Evolutionary conservation across 2,329 filamentous ascomycete species (phyloP), one percentile per base, ranked within the genome.

Genomic region (Neopestalotiopsis sp.): DNA sequence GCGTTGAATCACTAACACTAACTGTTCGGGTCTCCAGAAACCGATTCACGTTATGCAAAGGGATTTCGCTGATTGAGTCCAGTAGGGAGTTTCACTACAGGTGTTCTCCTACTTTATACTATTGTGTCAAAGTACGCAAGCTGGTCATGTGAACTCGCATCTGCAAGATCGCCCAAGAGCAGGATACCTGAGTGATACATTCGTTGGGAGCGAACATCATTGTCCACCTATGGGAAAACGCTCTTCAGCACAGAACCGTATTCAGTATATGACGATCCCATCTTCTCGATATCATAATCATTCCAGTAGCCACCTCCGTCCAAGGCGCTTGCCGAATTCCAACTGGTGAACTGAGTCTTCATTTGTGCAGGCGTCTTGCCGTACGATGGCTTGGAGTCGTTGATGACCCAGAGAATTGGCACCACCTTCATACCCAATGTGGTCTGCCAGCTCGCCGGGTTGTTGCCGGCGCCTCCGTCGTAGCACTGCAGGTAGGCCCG

Each of bases 271-370:
- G 79, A 81, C 45, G 78, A 72, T 6, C 72, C 73, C 78, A 83
- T 83, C 74, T 82, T 83, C 76, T 84, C 82, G 58, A 84, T 82
- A 69, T 84, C 83, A 68, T 78, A 84, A 69, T 84, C 82, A 60
- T 84, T 84, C 82, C 82, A 84, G 70, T 83, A 84, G 1, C 82
- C 82, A 0, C 80, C 82, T 0, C 78, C 82, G 1, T 74, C 81
- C 14, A 84, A 71, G 0, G 74, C 70, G 4, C 74, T 73, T 45
- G 69, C 68, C 42, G 70, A 42, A 24, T 75, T 74, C 82, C 82
- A 84, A 9, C 65, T 66, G 1, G 70, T 66, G 65, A 84, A 83
- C 71, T 74, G 78, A 0, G 72, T 70, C 71, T 71, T 67, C 4
- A 82, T 82, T 70, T 82, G 80, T 5, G 78, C 76, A 20, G 77